phyloP scores from a whole-genome alignment of 2,329 filamentous ascomycete genomes.

The Cryphonectria radicalis region DNA sequence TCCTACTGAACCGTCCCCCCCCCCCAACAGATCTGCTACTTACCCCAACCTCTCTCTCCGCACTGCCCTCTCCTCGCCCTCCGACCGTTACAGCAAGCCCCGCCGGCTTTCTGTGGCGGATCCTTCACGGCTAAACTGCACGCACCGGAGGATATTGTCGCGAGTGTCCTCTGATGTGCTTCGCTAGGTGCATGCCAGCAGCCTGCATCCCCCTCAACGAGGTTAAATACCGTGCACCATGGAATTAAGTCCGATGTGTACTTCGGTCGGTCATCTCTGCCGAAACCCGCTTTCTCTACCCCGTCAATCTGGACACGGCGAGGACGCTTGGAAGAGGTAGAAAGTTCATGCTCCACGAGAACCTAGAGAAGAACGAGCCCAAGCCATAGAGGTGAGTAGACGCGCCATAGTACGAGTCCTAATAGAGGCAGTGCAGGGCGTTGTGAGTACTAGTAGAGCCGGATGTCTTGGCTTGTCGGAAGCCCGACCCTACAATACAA shows the following conservation, averaged over 20 bases:
- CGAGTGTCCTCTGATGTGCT: conserved; percentile 14
- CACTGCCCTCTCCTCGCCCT: neutral
- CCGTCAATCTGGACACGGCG: too few relatives aligned
- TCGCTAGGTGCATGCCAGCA: neutral
- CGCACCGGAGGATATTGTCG: conserved; percentile 11
- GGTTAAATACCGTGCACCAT: too few relatives aligned
- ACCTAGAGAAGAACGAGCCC: too few relatives aligned
- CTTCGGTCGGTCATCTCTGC: too few relatives aligned
- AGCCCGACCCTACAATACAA: too few relatives aligned
- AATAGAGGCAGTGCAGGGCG: too few relatives aligned
- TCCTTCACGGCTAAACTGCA: conserved; percentile 10
- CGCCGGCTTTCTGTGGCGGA: conserved; percentile 10
- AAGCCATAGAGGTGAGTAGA: too few relatives aligned
- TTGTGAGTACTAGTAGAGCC: too few relatives aligned
- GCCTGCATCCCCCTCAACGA: neutral
- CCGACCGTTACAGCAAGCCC: neutral
- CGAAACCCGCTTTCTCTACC: too few relatives aligned
- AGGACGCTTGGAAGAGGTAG: neutral
- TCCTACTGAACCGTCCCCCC: neutral
- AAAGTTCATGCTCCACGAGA: neutral
- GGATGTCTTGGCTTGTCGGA: too few relatives aligned
- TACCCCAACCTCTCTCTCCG: conserved; percentile 12
- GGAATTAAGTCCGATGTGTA: too few relatives aligned
- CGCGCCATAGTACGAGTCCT: too few relatives aligned
- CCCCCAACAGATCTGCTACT: neutral